Evolutionary conservation across 2,329 filamentous ascomycete species (phyloP).

Genomic region (Graphilbum ipis-grandicollis): DNA sequence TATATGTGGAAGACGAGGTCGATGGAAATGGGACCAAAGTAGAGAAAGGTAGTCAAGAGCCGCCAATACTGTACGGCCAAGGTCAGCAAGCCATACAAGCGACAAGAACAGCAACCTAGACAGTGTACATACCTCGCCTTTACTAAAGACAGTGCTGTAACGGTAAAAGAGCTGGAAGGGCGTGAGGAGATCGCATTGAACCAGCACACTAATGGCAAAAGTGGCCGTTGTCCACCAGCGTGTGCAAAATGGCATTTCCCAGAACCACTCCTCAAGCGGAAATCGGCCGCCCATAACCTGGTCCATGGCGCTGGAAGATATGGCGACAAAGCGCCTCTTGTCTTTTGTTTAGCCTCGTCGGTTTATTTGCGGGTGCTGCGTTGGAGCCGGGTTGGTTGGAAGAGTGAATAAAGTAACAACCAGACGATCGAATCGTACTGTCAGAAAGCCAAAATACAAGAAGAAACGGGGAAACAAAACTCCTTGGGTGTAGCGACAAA

Average conservation of each 20-base stretch:
- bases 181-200: slow-evolving; percentile 83
- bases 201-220: slow-evolving; percentile 68
- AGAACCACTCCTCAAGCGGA: slow-evolving; percentile 94
- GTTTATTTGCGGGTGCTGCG: too few species aligned
- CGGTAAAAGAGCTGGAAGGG: slow-evolving; percentile 97
- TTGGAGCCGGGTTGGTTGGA: too few species aligned
- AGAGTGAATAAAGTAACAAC: too few species aligned
- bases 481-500: too few species aligned
- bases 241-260: slow-evolving; percentile 94
- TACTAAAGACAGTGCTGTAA: slow-evolving; percentile 76
- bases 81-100: slow-evolving; percentile 2
- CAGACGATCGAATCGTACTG: too few species aligned
- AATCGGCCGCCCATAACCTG: slow-evolving; percentile 40
- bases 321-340: too few species aligned
- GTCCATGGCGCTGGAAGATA: slow-evolving; percentile 38
- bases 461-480: too few species aligned
- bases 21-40: slow-evolving; percentile 86
- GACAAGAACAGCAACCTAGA: neutral
- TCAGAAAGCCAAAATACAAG: too few species aligned
- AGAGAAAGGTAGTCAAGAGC: slow-evolving; percentile 87
- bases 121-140: slow-evolving; percentile 55
- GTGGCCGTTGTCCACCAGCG: slow-evolving; percentile 94
- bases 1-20: slow-evolving; percentile 96
- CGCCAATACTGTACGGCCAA: slow-evolving; percentile 83
- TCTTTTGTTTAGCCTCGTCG: too few species aligned